phyloP scores from a whole-genome alignment of 441 rosid species.

The Corymbia citriodora region DNA sequence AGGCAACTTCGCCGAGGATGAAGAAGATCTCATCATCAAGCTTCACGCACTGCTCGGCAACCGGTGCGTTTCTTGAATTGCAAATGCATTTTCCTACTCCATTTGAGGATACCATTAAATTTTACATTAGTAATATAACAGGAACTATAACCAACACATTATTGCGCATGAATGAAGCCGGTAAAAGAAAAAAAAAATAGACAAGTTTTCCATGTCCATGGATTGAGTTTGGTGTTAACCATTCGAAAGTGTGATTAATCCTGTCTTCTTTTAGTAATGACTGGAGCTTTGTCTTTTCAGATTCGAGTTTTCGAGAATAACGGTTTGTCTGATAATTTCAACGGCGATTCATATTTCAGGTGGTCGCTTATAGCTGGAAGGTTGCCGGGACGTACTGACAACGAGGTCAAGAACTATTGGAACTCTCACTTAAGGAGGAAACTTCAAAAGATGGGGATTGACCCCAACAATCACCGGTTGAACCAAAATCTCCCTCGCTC shows the following conservation, averaged over 20 bases:
- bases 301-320: background rate
- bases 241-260: background rate
- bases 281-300: background rate
- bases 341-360: background rate
- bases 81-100: background rate
- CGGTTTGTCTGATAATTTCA: background rate
- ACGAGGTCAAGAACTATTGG: conserved; percentile 3
- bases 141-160: background rate
- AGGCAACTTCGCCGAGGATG: background rate
- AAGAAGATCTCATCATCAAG: background rate
- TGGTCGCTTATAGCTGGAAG: conserved; percentile 2
- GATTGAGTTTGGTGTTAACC: background rate
- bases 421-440: conserved; percentile 1
- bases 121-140: background rate
- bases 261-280: background rate
- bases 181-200: background rate
- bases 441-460: background rate
- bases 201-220: background rate
- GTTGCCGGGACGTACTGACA: conserved; percentile 1
- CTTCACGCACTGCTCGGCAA: conserved; percentile 2
- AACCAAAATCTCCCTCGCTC: background rate
- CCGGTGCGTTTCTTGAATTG: background rate
- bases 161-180: background rate
- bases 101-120: background rate
- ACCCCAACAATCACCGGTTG: conserved; percentile 1